Evolutionary conservation across 179 eudicot genomes (phyloP).

Genomic region (Spinacia oleracea): DNA sequence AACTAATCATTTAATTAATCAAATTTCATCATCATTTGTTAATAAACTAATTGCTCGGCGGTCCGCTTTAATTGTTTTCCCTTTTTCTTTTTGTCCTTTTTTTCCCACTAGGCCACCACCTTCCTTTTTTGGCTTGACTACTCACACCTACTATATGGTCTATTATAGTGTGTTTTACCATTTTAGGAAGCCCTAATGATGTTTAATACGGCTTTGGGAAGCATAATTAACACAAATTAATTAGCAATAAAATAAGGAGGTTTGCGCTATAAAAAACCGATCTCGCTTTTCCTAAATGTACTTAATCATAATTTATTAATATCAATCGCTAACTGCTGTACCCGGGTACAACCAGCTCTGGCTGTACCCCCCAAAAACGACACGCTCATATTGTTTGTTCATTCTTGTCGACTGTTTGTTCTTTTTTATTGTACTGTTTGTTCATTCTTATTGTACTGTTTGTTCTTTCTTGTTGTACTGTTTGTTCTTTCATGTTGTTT

Average conservation of each 20-base stretch:
- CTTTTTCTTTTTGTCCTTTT: neutral
- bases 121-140: slow-evolving; percentile 1
- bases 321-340: no score
- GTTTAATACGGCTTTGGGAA: neutral
- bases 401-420: no score
- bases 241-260: neutral
- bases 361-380: no score
- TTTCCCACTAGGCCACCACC: neutral
- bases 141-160: neutral
- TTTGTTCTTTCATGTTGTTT: no score
- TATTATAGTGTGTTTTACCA: neutral
- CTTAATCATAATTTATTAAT: neutral
- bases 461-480: no score
- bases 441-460: no score
- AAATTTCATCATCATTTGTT: slow-evolving; percentile 15
- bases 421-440: no score
- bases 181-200: neutral
- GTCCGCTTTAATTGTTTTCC: neutral
- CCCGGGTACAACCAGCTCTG: no score
- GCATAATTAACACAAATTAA: neutral
- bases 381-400: no score
- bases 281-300: neutral
- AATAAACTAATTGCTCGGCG: slow-evolving; percentile 13
- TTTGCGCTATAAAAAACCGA: neutral
- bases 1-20: slow-evolving; percentile 14